Evolutionary conservation across 805 yeast genomes (phyloP).

Genomic region (Zygosaccharomyces bisporus): DNA sequence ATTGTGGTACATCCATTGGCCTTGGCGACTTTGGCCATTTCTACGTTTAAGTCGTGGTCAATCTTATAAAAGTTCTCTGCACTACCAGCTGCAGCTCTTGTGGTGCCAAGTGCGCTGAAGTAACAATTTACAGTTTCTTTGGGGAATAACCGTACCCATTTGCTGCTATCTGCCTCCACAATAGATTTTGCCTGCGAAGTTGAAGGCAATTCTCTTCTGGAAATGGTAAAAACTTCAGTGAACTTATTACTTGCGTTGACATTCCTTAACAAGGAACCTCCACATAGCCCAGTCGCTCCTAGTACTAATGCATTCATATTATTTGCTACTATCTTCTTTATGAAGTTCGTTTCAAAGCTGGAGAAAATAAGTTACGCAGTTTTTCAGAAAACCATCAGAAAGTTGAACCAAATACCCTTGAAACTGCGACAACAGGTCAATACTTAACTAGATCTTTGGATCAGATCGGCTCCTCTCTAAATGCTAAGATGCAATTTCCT

Average conservation of each 20-base stretch:
- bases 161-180: slow-evolving; percentile 43
- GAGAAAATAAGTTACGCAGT: neutral
- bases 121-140: slow-evolving; percentile 41
- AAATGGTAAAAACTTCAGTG: slow-evolving; percentile 44
- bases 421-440: neutral
- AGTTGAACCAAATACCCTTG: neutral
- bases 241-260: slow-evolving; percentile 40
- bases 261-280: slow-evolving; percentile 49
- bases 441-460: neutral
- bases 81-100: slow-evolving; percentile 67
- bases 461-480: neutral
- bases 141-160: slow-evolving; percentile 48
- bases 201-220: slow-evolving; percentile 45
- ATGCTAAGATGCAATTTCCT: too few species aligned
- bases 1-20: slow-evolving; percentile 63
- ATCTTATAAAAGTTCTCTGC: slow-evolving; percentile 64
- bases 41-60: slow-evolving; percentile 69
- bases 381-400: neutral
- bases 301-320: slow-evolving; percentile 40
- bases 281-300: slow-evolving; percentile 82
- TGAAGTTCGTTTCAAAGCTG: too few species aligned
- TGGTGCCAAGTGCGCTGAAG: slow-evolving; percentile 73
- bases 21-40: slow-evolving; percentile 69
- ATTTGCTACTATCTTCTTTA: neutral
- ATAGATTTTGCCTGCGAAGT: slow-evolving; percentile 33